A percentile compares a stretch with the other conserved stretches of the same genome.
Conservation (phyloP, 1,284 basidiomycete species). For the Athelia sp. region DNA sequence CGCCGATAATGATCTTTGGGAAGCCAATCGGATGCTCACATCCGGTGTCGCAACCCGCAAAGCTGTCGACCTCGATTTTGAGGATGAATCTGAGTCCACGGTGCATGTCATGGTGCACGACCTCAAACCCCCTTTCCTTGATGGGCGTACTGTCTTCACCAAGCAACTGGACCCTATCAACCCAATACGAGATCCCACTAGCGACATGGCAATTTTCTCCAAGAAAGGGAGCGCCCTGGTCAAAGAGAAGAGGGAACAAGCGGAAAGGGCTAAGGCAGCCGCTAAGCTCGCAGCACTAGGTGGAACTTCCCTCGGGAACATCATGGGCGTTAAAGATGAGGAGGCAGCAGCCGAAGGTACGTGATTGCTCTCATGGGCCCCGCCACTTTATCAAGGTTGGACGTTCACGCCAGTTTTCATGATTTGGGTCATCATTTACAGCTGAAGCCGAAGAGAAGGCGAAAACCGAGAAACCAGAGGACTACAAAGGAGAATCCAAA, state of each 20-base stretch:
- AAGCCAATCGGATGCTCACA: slow-evolving; percentile 94
- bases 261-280: slow-evolving; percentile 92
- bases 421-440: slow-evolving; percentile 28
- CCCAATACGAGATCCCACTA: slow-evolving; percentile 90
- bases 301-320: slow-evolving; percentile 92
- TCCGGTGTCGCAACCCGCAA: slow-evolving; percentile 90
- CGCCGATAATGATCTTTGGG: slow-evolving; percentile 97
- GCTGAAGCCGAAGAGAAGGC: slow-evolving; percentile 61
- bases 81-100: slow-evolving; percentile 91
- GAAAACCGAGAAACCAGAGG: slow-evolving; percentile 53
- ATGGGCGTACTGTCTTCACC: slow-evolving; percentile 94
- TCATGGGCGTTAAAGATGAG: slow-evolving; percentile 96
- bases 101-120: slow-evolving; percentile 98
- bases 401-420: slow-evolving; percentile 66
- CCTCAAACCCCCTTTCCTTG: slow-evolving; percentile 96
- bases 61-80: slow-evolving; percentile 84
- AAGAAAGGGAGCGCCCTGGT: slow-evolving; percentile 94
- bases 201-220: slow-evolving; percentile 93
- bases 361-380: slow-evolving; percentile 25
- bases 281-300: slow-evolving; percentile 92
- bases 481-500: slow-evolving; percentile 93
- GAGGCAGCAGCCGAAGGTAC: slow-evolving; percentile 82
- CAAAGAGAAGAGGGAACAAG: slow-evolving; percentile 92
- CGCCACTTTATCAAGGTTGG: slow-evolving; percentile 49
- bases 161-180: slow-evolving; percentile 97